phyloP scores from a whole-genome alignment of 805 yeast genomes.

The Hanseniaspora singularis region DNA sequence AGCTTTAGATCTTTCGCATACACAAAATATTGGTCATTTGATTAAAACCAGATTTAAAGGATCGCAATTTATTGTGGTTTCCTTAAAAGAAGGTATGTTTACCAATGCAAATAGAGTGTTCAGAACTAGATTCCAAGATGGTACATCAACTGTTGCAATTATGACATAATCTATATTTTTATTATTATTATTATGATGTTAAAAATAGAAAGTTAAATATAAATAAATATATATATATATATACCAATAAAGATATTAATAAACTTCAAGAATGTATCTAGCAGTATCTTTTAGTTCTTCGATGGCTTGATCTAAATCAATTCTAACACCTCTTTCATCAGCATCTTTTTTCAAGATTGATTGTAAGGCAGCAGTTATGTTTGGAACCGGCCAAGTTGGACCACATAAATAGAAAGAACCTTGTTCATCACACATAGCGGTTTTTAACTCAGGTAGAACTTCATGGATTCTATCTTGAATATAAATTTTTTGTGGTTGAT shows the following conservation, averaged over 20 bases:
- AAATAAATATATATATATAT: background rate
- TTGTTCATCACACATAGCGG: conserved; percentile 61
- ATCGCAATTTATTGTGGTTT: conserved; percentile 91
- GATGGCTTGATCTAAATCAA: conserved; percentile 67
- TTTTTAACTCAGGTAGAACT: conserved; percentile 56
- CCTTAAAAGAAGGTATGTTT: conserved; percentile 96
- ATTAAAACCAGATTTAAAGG: conserved; percentile 92
- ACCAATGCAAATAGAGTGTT: conserved; percentile 92
- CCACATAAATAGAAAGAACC: conserved; percentile 96
- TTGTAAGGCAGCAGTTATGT: conserved; percentile 77
- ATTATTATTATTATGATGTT: too few species aligned
- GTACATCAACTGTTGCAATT: conserved; percentile 80
- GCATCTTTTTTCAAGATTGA: conserved; percentile 71
- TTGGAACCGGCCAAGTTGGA: conserved; percentile 99
- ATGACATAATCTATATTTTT: conserved; percentile 26
- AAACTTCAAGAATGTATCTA: conserved; percentile 86
- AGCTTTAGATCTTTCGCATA: conserved; percentile 90
- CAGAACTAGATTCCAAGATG: conserved; percentile 89
- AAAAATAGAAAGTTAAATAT: too few species aligned
- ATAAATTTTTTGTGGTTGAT: conserved; percentile 86
- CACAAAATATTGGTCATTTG: conserved; percentile 93
- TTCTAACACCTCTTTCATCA: conserved; percentile 45
- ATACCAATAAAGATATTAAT: conserved; percentile 33
- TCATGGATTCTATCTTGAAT: conserved; percentile 89
- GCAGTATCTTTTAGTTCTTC: conserved; percentile 90